Percentiles rank a stretch among this genome's conserved stretches.
These are phyloP conservation scores for Neonectria coccinea DNA, from an alignment of 2,329 filamentous ascomycete genomes.

Conservation along the genomic window DNA sequence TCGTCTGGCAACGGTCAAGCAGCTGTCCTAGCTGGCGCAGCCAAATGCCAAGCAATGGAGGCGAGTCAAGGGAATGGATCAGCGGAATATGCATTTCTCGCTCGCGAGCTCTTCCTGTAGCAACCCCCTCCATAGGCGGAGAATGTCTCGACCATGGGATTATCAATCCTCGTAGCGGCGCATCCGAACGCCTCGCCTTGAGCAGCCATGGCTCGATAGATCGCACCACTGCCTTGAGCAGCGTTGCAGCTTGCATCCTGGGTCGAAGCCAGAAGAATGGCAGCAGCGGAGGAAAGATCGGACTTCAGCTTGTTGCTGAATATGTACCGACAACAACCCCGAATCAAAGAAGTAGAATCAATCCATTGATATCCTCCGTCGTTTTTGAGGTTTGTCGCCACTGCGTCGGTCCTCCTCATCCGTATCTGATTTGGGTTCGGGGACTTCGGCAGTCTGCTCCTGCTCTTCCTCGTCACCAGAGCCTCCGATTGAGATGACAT, in stretches of 20 bases:
- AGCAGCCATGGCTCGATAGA: background rate
- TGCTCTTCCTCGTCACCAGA: conserved; percentile 52
- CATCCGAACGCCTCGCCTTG: background rate
- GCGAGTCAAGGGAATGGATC: background rate
- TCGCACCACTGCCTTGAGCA: conserved; percentile 4
- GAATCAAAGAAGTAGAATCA: background rate
- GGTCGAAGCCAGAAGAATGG: too few species aligned
- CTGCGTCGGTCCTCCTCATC: conserved; percentile 35
- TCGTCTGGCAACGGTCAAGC: background rate
- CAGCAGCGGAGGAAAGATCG: background rate
- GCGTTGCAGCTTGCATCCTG: background rate
- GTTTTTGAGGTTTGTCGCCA: conserved; percentile 42
- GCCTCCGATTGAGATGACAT: conserved; percentile 46
- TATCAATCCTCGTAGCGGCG: background rate
- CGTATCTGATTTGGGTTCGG: conserved; percentile 35
- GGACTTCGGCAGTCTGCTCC: conserved; percentile 8
- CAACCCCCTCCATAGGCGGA: background rate
- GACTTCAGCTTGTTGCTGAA: background rate
- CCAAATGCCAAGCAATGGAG: background rate
- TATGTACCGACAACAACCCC: background rate
- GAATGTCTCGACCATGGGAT: background rate
- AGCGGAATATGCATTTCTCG: background rate
- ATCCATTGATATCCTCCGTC: conserved; percentile 41
- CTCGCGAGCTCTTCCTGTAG: conserved; percentile 1
- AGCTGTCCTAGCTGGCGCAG: background rate